phyloP scores from a whole-genome alignment of 257 asterid species.

The Lithospermum erythrorhizon region DNA sequence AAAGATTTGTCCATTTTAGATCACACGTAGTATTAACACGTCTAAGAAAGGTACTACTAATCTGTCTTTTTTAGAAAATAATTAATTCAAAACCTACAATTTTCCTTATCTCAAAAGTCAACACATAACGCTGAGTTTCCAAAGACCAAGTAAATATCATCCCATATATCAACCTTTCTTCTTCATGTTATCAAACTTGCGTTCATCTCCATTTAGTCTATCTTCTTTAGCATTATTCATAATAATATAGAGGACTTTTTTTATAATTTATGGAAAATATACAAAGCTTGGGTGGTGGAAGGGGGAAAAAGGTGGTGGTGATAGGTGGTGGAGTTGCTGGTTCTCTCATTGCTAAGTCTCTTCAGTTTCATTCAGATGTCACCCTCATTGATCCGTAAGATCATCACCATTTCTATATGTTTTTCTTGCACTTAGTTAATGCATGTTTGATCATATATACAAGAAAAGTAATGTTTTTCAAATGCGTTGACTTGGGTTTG shows the following conservation, averaged over 20 bases:
- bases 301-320: conserved; percentile 79
- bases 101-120: conserved; percentile 2
- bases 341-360: conserved; percentile 64
- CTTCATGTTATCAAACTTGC: background rate
- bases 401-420: background rate
- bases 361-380: conserved; percentile 69
- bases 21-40: background rate
- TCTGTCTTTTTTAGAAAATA: background rate
- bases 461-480: no score
- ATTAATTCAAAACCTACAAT: no score
- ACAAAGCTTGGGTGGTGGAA: conserved; percentile 19
- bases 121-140: background rate
- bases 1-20: background rate
- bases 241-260: background rate
- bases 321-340: conserved; percentile 92
- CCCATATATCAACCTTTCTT: background rate
- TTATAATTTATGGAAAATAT: conserved; percentile 1
- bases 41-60: background rate
- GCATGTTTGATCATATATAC: no score
- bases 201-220: background rate
- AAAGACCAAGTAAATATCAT: conserved; percentile 13
- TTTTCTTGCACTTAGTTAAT: no score
- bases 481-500: no score
- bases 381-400: conserved; percentile 77
- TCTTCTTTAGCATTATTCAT: background rate